A percentile compares a stretch with the other conserved stretches of the same genome.
phyloP scores from a whole-genome alignment of 345 rosid species.

The Noccaea caerulescens region DNA sequence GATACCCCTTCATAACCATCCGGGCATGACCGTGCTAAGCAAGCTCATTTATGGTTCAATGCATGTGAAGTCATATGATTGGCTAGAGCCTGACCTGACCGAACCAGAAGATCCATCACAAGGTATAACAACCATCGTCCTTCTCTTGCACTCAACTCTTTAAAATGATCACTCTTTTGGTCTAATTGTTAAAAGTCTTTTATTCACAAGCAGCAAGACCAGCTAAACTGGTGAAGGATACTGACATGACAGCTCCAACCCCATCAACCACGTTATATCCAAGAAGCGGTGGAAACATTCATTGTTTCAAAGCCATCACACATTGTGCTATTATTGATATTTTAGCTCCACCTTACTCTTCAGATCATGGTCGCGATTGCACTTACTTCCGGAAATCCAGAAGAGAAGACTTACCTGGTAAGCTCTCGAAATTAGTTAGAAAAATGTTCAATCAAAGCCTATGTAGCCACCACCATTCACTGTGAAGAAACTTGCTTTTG shows the following conservation, averaged over 20 bases:
- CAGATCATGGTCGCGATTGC: conserved; percentile 66
- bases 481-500: too few species aligned
- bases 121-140: conserved; percentile 48
- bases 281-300: conserved; percentile 79
- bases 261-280: conserved; percentile 73
- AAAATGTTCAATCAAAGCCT: not conserved
- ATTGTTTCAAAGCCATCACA: conserved; percentile 72
- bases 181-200: conserved; percentile 13
- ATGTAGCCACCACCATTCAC: not conserved
- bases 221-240: conserved; percentile 69
- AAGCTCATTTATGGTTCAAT: conserved; percentile 85
- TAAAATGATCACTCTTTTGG: not conserved
- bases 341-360: conserved; percentile 73
- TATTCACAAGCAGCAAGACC: conserved; percentile 67
- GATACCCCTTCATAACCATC: conserved; percentile 96
- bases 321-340: conserved; percentile 82
- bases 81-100: conserved; percentile 64
- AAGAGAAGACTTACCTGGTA: conserved; percentile 67
- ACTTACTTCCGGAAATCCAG: conserved; percentile 61
- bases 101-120: conserved; percentile 56
- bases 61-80: conserved; percentile 85
- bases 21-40: conserved; percentile 96
- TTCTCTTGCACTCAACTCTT: not conserved
- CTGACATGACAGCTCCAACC: conserved; percentile 68
- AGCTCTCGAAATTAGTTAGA: conserved; percentile 9